phyloP scores from a whole-genome alignment of 192 early-diverging fungal species.

The Rhizophagus prolifer region DNA sequence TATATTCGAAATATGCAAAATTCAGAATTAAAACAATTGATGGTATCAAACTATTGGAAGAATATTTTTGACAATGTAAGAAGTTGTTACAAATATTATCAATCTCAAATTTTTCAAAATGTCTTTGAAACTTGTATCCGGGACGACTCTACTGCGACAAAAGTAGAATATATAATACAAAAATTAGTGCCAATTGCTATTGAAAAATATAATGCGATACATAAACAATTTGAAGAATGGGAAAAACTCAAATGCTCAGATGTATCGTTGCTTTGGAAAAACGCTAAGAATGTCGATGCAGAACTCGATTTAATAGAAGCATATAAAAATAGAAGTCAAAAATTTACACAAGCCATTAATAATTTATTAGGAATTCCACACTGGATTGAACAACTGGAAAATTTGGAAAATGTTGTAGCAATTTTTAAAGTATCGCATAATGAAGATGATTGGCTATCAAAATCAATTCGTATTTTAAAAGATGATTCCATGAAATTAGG shows the following conservation, averaged over 20 bases:
- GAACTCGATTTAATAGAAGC: conserved; percentile 5
- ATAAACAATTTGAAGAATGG: not conserved
- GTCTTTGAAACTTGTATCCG: not conserved
- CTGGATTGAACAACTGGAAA: not conserved
- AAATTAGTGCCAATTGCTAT: not conserved
- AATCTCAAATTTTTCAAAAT: not conserved
- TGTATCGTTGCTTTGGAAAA: not conserved
- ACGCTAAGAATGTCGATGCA: not conserved
- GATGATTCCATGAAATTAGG: not conserved
- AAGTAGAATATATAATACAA: not conserved
- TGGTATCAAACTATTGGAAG: not conserved
- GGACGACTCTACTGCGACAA: not conserved
- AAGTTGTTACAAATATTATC: not conserved
- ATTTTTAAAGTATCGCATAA: not conserved
- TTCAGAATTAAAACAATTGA: not conserved
- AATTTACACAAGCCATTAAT: not conserved
- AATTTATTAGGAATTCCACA: not conserved
- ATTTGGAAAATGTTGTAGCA: not conserved
- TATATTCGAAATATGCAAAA: no score
- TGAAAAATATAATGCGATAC: not conserved
- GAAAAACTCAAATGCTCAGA: not conserved
- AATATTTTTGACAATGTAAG: not conserved
- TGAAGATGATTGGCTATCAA: not conserved
- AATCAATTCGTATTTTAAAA: not conserved
- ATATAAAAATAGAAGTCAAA: not conserved